Conservation (phyloP, 2,329 filamentous ascomycete species). For the Fusarium guadeloupense region DNA sequence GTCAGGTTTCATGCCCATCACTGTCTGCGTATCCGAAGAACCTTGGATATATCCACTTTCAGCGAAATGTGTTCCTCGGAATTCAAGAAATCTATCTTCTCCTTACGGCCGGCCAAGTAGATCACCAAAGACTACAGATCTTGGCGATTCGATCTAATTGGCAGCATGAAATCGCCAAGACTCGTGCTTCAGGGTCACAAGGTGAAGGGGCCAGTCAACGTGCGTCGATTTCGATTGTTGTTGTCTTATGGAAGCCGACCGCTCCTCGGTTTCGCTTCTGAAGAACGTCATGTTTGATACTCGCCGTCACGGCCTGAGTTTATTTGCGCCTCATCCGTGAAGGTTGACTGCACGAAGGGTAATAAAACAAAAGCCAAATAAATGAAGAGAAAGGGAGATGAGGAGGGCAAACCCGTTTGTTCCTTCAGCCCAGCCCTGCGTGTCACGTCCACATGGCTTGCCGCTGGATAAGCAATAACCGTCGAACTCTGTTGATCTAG, state of each 20-base stretch:
- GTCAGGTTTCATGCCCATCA: constrained; percentile 9
- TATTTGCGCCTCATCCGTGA: constrained; percentile 4
- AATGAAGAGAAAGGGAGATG: constrained; percentile 8
- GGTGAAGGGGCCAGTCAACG: constrained; percentile 4
- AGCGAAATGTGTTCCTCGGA: not conserved
- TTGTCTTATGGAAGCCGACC: not conserved
- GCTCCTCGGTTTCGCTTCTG: not conserved
- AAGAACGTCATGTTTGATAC: constrained; percentile 12
- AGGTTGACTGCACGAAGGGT: constrained; percentile 10
- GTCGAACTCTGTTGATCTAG: constrained; percentile 15
- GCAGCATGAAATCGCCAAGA: not conserved
- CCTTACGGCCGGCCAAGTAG: constrained; percentile 18
- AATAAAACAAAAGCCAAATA: constrained; percentile 9
- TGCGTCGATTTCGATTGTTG: not conserved
- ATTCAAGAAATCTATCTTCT: not conserved
- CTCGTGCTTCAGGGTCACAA: not conserved
- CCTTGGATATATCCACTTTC: not conserved
- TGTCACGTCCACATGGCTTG: constrained; percentile 26
- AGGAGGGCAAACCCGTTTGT: constrained; percentile 7
- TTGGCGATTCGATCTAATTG: not conserved
- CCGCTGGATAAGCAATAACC: constrained; percentile 11
- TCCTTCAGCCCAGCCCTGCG: constrained; percentile 13
- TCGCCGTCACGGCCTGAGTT: constrained; percentile 10
- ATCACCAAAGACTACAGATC: not conserved
- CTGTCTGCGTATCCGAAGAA: constrained; percentile 1